Evolutionary conservation across 2,329 filamentous ascomycete genomes (phyloP), one percentile per base, ranked within the genome.

Genomic region (Coniochaeta sp.): DNA sequence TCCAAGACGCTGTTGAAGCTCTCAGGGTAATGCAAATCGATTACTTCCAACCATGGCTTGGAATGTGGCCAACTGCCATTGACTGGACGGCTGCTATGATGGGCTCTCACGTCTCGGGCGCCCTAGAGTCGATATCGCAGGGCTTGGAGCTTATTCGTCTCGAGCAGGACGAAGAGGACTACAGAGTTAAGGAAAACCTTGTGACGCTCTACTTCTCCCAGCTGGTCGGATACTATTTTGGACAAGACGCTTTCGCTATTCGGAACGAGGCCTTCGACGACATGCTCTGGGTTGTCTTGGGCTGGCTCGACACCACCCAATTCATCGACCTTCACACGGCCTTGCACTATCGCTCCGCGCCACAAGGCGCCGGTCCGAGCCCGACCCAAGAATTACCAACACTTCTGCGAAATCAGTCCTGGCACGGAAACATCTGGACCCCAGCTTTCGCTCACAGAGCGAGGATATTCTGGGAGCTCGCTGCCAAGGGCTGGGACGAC

Each of bases 41-140:
- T 28, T 96, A 91, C 74, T 97, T 95, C 70, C 81, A 86, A 55
- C 75, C 88, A 4, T 89, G 89, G 81, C 77, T 89, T 38, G 92
- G 90, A 12, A 91, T 86, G 28, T 98, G 93, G 91, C 91, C 92
- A 0, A 80, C 81, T 1, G 84, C 90, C 34, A 97, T 96, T 68
- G 93, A 97, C 76, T 98, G 93, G 93, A 98, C 93, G 0, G 88
- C 87, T 19, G 93, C 93, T 4, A 91, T 97, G 9, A 79, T 91
- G 66, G 87, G 87, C 50, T 96, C 93, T 0, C 86, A 93, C 60
- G 75, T 96, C 38, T 89, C 90, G 0, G 89, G 87, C 16, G 83
- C 87, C 2, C 80, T 95, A 17, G 84, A 81, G 17, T 87, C 89
- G n/a, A 76, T 96, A 59, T 89, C 89, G 36, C 79, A 76, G 58